Percentiles rank a stretch among this genome's conserved stretches.
Evolutionary conservation across 2,329 filamentous ascomycete species (phyloP).

Genomic region (Basipetospora chlamydospora): DNA sequence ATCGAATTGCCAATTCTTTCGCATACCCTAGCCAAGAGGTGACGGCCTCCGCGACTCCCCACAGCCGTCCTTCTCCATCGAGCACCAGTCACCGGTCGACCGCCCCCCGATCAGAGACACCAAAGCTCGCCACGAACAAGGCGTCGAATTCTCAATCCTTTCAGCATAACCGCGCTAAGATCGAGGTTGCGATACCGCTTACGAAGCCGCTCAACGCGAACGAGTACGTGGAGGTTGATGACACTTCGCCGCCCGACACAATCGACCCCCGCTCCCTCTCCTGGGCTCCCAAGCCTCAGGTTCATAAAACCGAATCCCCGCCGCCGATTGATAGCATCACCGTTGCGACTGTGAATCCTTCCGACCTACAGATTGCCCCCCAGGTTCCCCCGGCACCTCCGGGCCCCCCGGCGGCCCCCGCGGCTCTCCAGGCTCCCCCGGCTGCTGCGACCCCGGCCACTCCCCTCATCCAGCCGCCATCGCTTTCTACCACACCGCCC

Average conservation of each 20-base stretch:
- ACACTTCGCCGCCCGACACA: too few relatives aligned
- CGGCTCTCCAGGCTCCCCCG: constrained; percentile 1
- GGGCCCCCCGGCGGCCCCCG: too few relatives aligned
- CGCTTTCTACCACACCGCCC: too few relatives aligned
- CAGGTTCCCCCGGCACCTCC: too few relatives aligned
- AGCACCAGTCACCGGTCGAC: constrained; percentile 3
- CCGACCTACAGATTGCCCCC: not conserved
- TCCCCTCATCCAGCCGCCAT: too few relatives aligned
- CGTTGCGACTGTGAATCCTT: not conserved
- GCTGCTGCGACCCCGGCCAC: not conserved
- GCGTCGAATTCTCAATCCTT: constrained; percentile 7
- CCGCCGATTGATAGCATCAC: too few relatives aligned
- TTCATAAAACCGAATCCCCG: too few relatives aligned
- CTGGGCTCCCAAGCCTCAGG: too few relatives aligned
- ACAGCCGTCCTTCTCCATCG: not conserved
- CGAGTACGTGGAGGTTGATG: constrained; percentile 18
- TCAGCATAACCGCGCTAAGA: constrained; percentile 19
- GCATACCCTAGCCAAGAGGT: constrained; percentile 21
- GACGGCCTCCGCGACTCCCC: too few relatives aligned
- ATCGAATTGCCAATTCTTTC: constrained; percentile 24
- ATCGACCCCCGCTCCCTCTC: too few relatives aligned
- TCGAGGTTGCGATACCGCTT: constrained; percentile 33
- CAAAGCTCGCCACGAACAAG: constrained; percentile 2
- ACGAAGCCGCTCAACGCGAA: constrained; percentile 24
- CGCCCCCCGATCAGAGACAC: not conserved